These are phyloP conservation scores for Phaeoacremonium minimum DNA, from an alignment of 2,329 filamentous ascomycete genomes.

Conservation along the genomic window DNA sequence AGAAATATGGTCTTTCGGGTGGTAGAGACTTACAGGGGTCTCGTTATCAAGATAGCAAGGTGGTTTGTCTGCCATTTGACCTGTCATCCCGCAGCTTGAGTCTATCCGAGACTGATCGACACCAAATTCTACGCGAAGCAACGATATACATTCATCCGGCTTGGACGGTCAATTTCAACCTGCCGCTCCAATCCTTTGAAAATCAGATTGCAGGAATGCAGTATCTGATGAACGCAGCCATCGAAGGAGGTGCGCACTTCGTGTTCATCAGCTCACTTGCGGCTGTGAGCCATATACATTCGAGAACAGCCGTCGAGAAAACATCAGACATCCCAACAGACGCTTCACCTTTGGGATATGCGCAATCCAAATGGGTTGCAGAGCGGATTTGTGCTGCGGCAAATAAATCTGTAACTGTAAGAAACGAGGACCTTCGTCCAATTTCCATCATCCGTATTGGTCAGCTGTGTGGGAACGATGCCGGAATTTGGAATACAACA, in stretches of 20 bases:
- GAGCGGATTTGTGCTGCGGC: slow-evolving; percentile 46
- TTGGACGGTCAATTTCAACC: slow-evolving; percentile 53
- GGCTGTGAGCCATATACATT: slow-evolving; percentile 7
- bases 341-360: slow-evolving; percentile 47
- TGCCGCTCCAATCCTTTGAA: slow-evolving; percentile 43
- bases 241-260: slow-evolving; percentile 9
- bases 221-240: slow-evolving; percentile 29
- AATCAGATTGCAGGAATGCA: slow-evolving; percentile 38
- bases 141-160: slow-evolving; percentile 46
- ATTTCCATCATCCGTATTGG: slow-evolving; percentile 40
- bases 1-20: slow-evolving; percentile 1
- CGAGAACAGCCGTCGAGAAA: slow-evolving; percentile 29
- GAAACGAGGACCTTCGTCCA: slow-evolving; percentile 22
- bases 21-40: slow-evolving; percentile 12
- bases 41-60: slow-evolving; percentile 23
- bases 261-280: slow-evolving; percentile 20
- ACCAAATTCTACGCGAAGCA: slow-evolving; percentile 31
- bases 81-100: slow-evolving; percentile 45
- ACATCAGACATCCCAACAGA: slow-evolving; percentile 29
- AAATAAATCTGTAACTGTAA: slow-evolving; percentile 8
- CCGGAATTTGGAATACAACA: slow-evolving; percentile 39
- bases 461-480: slow-evolving; percentile 35
- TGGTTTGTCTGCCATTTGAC: slow-evolving; percentile 41
- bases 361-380: slow-evolving; percentile 54
- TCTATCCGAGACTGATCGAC: slow-evolving; percentile 33